Conservation (phyloP, 768 basidiomycete genomes). For the Inosperma sp. region DNA sequence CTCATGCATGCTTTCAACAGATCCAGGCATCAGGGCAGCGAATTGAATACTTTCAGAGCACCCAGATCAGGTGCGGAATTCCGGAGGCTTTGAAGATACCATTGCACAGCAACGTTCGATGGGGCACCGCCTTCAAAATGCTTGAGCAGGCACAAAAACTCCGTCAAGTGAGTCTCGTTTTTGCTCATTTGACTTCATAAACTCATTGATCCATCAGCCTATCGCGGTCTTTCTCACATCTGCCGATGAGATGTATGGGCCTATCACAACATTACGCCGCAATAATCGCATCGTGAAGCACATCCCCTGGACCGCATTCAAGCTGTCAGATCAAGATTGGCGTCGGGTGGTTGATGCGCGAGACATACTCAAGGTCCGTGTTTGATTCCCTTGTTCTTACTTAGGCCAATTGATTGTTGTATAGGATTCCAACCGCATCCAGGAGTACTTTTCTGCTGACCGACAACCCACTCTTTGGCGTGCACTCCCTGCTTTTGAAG, state of each 20-base stretch:
- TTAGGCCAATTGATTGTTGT: neutral
- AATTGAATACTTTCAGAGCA: conserved; percentile 17
- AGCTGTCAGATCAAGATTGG: neutral
- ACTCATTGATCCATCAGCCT: conserved; percentile 7
- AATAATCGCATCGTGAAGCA: no score
- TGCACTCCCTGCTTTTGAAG: no score
- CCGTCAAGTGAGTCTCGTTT: neutral
- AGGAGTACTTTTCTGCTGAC: conserved; percentile 26
- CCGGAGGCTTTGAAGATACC: conserved; percentile 16
- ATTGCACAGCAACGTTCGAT: conserved; percentile 23
- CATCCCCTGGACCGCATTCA: conserved; percentile 26
- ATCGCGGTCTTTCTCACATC: conserved; percentile 15
- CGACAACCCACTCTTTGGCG: conserved; percentile 19
- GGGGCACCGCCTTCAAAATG: conserved; percentile 25
- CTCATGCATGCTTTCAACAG: conserved; percentile 10
- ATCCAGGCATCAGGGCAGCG: conserved; percentile 21
- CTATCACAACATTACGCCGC: conserved; percentile 29
- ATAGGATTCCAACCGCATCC: conserved; percentile 15
- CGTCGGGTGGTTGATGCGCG: neutral
- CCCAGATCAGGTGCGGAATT: conserved; percentile 16
- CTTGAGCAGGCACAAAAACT: conserved; percentile 16
- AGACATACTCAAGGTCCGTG: neutral
- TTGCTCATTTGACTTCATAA: neutral
- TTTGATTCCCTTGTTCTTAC: neutral
- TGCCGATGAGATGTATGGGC: conserved; percentile 26